Percentiles rank a stretch among this genome's conserved stretches.
These are phyloP conservation scores for Xanthoparmelia taractica DNA, from an alignment of 495 filamentous ascomycete genomes.

Conservation along the genomic window DNA sequence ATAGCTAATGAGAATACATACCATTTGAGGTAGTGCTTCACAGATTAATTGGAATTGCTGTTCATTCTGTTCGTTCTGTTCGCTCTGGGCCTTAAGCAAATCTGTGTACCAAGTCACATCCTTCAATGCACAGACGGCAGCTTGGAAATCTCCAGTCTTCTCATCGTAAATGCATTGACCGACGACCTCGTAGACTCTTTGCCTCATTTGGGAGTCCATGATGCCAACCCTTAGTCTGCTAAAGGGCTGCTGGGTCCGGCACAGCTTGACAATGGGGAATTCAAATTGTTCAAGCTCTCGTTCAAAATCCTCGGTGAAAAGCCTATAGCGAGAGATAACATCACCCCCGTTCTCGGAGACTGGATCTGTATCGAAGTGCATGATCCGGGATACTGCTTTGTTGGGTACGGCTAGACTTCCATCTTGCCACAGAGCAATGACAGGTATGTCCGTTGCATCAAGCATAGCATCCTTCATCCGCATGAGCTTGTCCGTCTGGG, in stretches of 20 bases:
- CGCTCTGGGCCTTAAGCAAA: conserved; percentile 51
- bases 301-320: conserved; percentile 57
- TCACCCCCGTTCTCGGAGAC: conserved; percentile 43
- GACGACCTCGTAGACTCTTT: conserved; percentile 48
- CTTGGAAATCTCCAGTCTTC: conserved; percentile 57
- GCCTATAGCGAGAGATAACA: conserved; percentile 43
- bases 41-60: conserved; percentile 60
- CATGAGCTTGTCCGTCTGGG: conserved; percentile 47
- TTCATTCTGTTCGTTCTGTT: conserved; percentile 54
- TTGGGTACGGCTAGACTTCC: conserved; percentile 58
- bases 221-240: conserved; percentile 51
- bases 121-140: conserved; percentile 53
- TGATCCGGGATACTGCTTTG: conserved; percentile 48
- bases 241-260: conserved; percentile 48
- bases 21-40: conserved; percentile 62
- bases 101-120: conserved; percentile 58
- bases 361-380: conserved; percentile 36
- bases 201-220: conserved; percentile 38
- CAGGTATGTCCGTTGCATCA: conserved; percentile 57
- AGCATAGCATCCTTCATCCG: conserved; percentile 64
- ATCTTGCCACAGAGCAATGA: conserved; percentile 67
- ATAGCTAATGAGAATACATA: conserved; percentile 23
- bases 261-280: conserved; percentile 51
- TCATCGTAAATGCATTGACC: conserved; percentile 53
- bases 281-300: conserved; percentile 47